Percentiles rank a stretch among this genome's conserved stretches.
These are phyloP conservation scores for Marasmius fiardii DNA, from an alignment of 1,284 basidiomycete species.

Conservation along the genomic window DNA sequence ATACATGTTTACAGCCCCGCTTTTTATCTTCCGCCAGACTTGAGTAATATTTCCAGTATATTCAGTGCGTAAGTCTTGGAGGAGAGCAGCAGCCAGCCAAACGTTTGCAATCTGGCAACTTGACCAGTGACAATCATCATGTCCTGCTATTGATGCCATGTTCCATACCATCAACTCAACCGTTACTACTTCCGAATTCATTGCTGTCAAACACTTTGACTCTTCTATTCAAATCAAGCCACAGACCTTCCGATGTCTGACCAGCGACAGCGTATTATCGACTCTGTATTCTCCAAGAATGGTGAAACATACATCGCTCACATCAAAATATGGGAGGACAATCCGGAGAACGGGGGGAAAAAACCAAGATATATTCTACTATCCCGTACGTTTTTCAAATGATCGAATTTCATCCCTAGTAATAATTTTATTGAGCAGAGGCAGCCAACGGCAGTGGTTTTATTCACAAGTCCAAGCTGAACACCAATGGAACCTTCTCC, in stretches of 20 bases:
- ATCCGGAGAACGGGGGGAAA: slow-evolving; percentile 56
- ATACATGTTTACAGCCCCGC: too few species aligned
- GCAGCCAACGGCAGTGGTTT: slow-evolving; percentile 63
- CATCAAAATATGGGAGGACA: slow-evolving; percentile 88
- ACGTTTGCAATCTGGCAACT: background rate
- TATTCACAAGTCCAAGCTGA: slow-evolving; percentile 95
- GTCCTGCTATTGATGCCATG: background rate
- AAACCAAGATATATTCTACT: slow-evolving; percentile 88
- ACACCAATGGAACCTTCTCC: slow-evolving; percentile 93
- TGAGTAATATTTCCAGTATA: too few species aligned
- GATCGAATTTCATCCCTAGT: slow-evolving; percentile 13
- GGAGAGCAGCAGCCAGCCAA: too few species aligned
- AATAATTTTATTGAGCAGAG: slow-evolving; percentile 39
- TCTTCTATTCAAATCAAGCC: too few species aligned
- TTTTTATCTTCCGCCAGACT: too few species aligned
- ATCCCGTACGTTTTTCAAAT: slow-evolving; percentile 61
- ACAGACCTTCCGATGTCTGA: slow-evolving; percentile 64
- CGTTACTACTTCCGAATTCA: background rate
- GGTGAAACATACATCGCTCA: slow-evolving; percentile 83
- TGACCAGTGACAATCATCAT: background rate
- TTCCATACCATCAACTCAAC: background rate
- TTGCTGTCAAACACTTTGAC: background rate
- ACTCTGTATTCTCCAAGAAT: slow-evolving; percentile 74
- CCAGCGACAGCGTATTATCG: slow-evolving; percentile 69
- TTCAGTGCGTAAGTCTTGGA: too few species aligned